Base-by-base conservation (phyloP, 73 alveolate species). In the Paramecium caudatum region DNA sequence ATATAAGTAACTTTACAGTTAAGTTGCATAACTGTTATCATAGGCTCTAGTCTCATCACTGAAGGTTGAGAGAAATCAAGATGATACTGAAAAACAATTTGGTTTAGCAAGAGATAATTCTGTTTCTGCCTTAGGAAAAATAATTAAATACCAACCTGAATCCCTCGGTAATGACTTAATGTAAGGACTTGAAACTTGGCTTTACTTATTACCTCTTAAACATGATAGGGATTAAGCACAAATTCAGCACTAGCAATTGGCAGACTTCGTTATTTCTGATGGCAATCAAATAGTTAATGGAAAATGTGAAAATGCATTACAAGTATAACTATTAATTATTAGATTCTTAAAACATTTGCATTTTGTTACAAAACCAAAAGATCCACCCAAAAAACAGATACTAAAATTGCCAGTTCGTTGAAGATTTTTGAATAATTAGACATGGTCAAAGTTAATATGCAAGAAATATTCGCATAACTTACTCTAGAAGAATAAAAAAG, bases 71-170 rank as follows among this genome's bases (percentile, higher is more conserved):
- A 39, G 33, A 34, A 92, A 94, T 15, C 27, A 92, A 88, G 70
- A 32, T 0, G 82, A 82, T 36, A 82, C 32, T 62, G 91, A 47
- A 23, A 63, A 94, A 91, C 43, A 93, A 41, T 95, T 91, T 84
- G 92, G 90, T 61, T 94, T 87, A 23, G 97, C 97, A 32, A 93
- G 91, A 82, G 98, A 95, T 91, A 95, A 95, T 48, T 97, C 97
- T 12, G 91, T 95, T 1, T 94, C 97, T 37, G 86, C 97, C 13
- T 45, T 95, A 43, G 98, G 98, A 13, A 95, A 94, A 61, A 70
- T 95, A 32, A 91, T 95, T 70, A 91, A 94, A 21, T 27, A 27
- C n/a, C 21, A 62, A 17, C 47, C 82, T 27, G n/a, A 62, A 85
- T 82, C 70, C 12, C 93, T 90, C 6, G 90, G 91, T 30, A 15